phyloP scores from a whole-genome alignment of 805 yeast species.

The Candida endomychidarum region DNA sequence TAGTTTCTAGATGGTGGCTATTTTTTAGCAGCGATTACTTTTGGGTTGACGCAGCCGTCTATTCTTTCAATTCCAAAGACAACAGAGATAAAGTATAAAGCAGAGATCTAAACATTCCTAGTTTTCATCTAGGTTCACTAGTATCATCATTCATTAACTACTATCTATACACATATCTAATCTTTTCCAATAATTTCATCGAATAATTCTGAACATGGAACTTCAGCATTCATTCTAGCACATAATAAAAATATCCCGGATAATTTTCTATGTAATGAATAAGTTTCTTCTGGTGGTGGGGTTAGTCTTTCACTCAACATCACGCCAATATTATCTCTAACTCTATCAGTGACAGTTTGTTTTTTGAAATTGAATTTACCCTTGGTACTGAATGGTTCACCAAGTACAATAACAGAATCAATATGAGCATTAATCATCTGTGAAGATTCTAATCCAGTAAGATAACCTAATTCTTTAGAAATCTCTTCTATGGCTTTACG shows the following conservation, averaged over 20 bases:
- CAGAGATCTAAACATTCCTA: too few species aligned
- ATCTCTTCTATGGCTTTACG: constrained; percentile 59
- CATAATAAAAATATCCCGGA: constrained; percentile 92
- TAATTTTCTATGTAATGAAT: constrained; percentile 91
- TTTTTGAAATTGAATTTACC: constrained; percentile 69
- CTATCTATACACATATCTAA: too few species aligned
- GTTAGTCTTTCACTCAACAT: constrained; percentile 91
- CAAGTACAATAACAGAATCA: constrained; percentile 84
- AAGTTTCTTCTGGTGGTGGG: constrained; percentile 98
- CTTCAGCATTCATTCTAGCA: constrained; percentile 77
- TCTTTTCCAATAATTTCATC: constrained; percentile 74
- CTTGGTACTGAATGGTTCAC: constrained; percentile 78
- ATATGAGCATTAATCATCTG: constrained; percentile 91
- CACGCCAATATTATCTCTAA: constrained; percentile 78
- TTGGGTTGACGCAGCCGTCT: too few species aligned
- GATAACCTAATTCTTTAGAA: constrained; percentile 76
- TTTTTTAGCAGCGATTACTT: too few species aligned
- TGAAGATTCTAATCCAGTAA: constrained; percentile 86
- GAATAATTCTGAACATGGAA: constrained; percentile 78
- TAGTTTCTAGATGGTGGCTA: too few species aligned
- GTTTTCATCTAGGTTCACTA: too few species aligned
- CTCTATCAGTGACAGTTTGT: constrained; percentile 94
- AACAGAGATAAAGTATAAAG: too few species aligned
- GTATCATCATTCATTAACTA: too few species aligned
- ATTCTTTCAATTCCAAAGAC: too few species aligned